Evolutionary conservation across 2,329 filamentous ascomycete species (phyloP), one percentile per base, ranked within the genome.

Genomic region (Raffaelea albimanens): DNA sequence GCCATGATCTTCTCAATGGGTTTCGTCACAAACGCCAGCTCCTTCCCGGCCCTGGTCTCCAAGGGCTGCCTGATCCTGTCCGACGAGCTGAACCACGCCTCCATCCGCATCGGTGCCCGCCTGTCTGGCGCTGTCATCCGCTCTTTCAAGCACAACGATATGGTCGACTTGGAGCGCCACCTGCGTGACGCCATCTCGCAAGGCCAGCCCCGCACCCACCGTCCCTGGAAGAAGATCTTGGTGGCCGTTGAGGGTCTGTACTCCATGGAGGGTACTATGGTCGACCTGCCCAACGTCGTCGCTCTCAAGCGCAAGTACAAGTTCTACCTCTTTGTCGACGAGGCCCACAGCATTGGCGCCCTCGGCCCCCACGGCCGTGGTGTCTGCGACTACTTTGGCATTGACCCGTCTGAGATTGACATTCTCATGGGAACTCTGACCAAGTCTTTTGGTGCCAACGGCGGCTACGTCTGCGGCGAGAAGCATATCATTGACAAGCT

Each of bases 1-100:
- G 84, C 93, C 23, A 96, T 96, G 83, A 83, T 98, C 45, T 97
- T 97, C 71, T 96, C 91, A 21, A 98, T 98, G 93, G 93, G 93
- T 31, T 98, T 95, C 63, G 89, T 90, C 52, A 98, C 93, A 54
- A 98, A 98, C 61, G 85, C 91, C 25, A 87, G 85, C 55, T 82
- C 90, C 16, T 97, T 98, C 73, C 88, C 91, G 3, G 89, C 90
- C 33, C 74, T 98, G 39, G 87, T 95, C 47, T 84, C 85, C 58
- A 97, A 95, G 69, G 93, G 93, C 52, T 94, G 86, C 60, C 76
- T 98, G 46, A 85, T 98, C 62, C 86, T 98, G 57, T 97, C 91
- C 0, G 93, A 98, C 65, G 93, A 98, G 67, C 75, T 98, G 48
- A 98, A 98, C 68, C 93, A 98, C 67, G 87, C 93, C 34, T 98